These are phyloP conservation scores for Wallacemonas collosoma DNA, from an alignment of 208 protist genomes.

Conservation along the genomic window DNA sequence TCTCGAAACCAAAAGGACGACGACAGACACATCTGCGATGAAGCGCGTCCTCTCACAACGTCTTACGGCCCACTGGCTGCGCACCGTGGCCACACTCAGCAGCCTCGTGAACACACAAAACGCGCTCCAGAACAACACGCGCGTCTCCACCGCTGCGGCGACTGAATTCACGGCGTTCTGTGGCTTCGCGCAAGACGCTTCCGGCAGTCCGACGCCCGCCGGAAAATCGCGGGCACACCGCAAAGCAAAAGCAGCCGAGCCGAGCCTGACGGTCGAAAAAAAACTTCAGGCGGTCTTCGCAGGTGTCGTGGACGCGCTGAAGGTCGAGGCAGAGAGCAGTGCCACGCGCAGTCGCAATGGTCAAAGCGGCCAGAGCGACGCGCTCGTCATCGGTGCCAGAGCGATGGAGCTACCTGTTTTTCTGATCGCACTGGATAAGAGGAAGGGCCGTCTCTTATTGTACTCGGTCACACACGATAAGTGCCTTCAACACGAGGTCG, in stretches of 20 bases:
- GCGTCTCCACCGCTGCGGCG: conserved; percentile 26
- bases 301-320: conserved; percentile 17
- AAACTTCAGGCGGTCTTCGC: conserved; percentile 28
- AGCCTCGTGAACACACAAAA: conserved; percentile 48
- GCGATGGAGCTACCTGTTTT: conserved; percentile 43
- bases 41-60: not conserved
- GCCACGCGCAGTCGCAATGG: conserved; percentile 11
- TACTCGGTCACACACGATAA: conserved; percentile 50
- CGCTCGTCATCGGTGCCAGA: not conserved
- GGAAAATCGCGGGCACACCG: not conserved
- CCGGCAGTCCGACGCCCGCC: not conserved
- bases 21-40: not conserved
- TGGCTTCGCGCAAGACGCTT: conserved; percentile 20
- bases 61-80: conserved; percentile 13
- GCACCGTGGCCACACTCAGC: conserved; percentile 21
- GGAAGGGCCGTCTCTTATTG: conserved; percentile 27
- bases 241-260: conserved; percentile 8
- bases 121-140: conserved; percentile 37
- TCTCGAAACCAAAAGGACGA: too few relatives aligned
- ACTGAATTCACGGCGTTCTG: conserved; percentile 57
- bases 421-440: conserved; percentile 42
- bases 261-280: not conserved
- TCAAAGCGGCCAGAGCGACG: conserved; percentile 23
- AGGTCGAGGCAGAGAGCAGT: conserved; percentile 25
- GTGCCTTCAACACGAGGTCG: conserved; percentile 26